phyloP scores from a whole-genome alignment of 257 asterid species.

The Leonotis leonurus region DNA sequence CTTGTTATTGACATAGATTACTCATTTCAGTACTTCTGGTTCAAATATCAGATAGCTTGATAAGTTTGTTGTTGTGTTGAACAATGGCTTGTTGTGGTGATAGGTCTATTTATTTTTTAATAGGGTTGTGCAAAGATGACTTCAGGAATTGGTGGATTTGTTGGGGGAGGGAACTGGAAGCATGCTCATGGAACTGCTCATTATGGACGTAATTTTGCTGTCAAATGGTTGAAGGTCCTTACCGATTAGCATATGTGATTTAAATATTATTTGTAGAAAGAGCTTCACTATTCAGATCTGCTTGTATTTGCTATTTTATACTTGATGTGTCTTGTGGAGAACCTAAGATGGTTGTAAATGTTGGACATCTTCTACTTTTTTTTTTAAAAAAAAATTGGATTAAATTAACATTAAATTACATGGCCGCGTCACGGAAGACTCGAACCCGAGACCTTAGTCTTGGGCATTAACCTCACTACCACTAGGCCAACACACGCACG shows the following conservation, averaged over 20 bases:
- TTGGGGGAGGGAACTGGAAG: conserved; percentile 96
- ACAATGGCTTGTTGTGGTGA: not conserved
- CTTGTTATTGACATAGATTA: conserved; percentile 7
- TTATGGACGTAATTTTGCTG: conserved; percentile 86
- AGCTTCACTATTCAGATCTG: conserved; percentile 7
- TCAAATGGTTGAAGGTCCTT: conserved; percentile 90
- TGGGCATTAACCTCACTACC: too few species aligned
- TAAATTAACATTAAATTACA: too few species aligned
- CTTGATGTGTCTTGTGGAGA: conserved; percentile 3
- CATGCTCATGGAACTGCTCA: conserved; percentile 96
- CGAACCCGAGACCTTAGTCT: too few species aligned
- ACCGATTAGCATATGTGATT: not conserved
- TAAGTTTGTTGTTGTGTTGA: not conserved
- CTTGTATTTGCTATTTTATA: conserved; percentile 5
- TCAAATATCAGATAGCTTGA: conserved; percentile 10
- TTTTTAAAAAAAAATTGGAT: too few species aligned
- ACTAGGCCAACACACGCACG: too few species aligned
- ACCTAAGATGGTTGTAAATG: conserved; percentile 3
- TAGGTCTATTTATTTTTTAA: conserved; percentile 21
- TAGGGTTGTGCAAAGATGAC: conserved; percentile 99
- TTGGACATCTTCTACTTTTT: not conserved
- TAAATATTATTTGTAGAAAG: conserved; percentile 5
- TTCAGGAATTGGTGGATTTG: conserved; percentile 75
- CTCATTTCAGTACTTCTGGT: not conserved
- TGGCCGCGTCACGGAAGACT: too few species aligned